phyloP scores from a whole-genome alignment of 768 basidiomycete species.

The Hirschioporus abietinus region DNA sequence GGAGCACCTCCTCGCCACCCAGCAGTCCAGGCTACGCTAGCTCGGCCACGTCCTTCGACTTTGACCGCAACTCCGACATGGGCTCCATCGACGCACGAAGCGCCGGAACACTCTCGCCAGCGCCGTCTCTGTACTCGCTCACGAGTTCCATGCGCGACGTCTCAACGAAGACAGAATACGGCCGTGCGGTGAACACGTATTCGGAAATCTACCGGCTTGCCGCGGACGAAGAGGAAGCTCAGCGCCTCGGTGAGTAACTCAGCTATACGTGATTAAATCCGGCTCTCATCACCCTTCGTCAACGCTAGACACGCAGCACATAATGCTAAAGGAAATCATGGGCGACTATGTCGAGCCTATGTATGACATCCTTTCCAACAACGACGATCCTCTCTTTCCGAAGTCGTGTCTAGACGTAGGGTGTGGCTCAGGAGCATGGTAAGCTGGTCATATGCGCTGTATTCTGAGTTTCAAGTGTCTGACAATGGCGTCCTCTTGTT shows the following conservation, averaged over 20 bases:
- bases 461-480: neutral
- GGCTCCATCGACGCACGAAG: slow-evolving; percentile 48
- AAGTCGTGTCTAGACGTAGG: slow-evolving; percentile 72
- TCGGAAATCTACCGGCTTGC: slow-evolving; percentile 76
- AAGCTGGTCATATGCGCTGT: slow-evolving; percentile 15
- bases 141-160: slow-evolving; percentile 56
- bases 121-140: slow-evolving; percentile 64
- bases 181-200: slow-evolving; percentile 67
- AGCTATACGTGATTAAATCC: neutral
- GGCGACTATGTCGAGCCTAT: slow-evolving; percentile 64
- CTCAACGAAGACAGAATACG: slow-evolving; percentile 61
- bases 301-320: slow-evolving; percentile 58
- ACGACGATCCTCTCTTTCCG: slow-evolving; percentile 43
- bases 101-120: slow-evolving; percentile 39
- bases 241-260: slow-evolving; percentile 51
- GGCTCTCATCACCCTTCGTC: slow-evolving; percentile 7
- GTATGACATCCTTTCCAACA: slow-evolving; percentile 52
- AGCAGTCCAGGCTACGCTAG: slow-evolving; percentile 34
- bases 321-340: slow-evolving; percentile 56
- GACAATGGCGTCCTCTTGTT: slow-evolving; percentile 10
- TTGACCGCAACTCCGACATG: neutral
- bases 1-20: slow-evolving; percentile 39
- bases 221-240: slow-evolving; percentile 73
- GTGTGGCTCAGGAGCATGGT: slow-evolving; percentile 79
- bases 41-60: slow-evolving; percentile 54